Evolutionary conservation across 1,139 yeast genomes (phyloP), one percentile per base, ranked within the genome.

Genomic region (Magnusiomyces sp.): DNA sequence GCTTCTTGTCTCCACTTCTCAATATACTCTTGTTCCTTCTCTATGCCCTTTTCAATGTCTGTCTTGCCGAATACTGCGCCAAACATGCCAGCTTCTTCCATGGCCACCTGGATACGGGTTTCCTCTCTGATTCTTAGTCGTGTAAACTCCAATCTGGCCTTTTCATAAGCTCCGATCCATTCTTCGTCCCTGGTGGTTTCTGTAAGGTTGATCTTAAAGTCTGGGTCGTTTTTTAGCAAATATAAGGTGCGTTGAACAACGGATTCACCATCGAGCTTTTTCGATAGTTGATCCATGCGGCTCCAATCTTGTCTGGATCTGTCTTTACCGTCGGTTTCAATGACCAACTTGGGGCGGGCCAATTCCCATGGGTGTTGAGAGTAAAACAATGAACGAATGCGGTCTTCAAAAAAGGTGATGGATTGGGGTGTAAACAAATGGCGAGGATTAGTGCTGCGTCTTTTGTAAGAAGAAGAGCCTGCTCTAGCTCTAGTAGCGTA

Each of bases 321-420:
- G 49, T 81, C 80, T 43, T 74, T 67, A 5, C 86, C 87, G 19
- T 73, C 71, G 60, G 80, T 84, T 68, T 94, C 99, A 46, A 89
- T 76, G 58, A 92, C 70, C 33, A 80, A 75, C 64, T 87, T 87
- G n/a, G 98, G 97, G 58, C 95, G 79, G 2, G 98, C 86, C 53
- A 90, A 73, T 68, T 92, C 99, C 98, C 98, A 92, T 11, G 99
- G 98, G 67, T 92, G 99, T 65, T 90, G 96, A 54, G 80, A 81
- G 67, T 83, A 92, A 62, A 92, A 92, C 32, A 85, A 72, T 48
- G 77, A 74, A 70, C 98, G 79, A 59, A 92, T 70, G 59, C 81
- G 79, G 67, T 92, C 98, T 67, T 92, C 97, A 48, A 84, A 71
- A 62, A 80, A 89, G 53, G 68, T 69, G 60, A 92, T 73, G 58